Percentiles rank a stretch among this genome's conserved stretches.
These are phyloP conservation scores for Fusarium camptoceras DNA, from an alignment of 2,329 filamentous ascomycete genomes.

Conservation along the genomic window DNA sequence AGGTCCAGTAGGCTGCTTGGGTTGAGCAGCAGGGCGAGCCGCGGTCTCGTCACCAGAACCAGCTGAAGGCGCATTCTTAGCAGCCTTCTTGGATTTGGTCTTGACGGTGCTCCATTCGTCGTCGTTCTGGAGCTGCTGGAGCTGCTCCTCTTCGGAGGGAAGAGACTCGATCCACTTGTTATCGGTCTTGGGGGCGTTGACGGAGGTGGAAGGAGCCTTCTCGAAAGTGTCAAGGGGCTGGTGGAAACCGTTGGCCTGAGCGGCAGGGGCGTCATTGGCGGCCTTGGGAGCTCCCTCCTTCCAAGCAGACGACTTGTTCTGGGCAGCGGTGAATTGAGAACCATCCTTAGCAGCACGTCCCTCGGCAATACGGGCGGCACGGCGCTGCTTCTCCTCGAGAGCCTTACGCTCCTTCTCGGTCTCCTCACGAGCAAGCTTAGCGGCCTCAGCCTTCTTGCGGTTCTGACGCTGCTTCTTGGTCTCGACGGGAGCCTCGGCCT, in stretches of 20 bases:
- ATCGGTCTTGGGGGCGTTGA: conserved; percentile 51
- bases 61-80: conserved; percentile 54
- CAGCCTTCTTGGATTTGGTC: conserved; percentile 58
- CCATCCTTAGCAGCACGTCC: conserved; percentile 87
- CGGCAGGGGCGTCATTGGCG: conserved; percentile 46
- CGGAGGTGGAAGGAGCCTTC: conserved; percentile 47
- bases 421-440: conserved; percentile 79
- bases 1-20: conserved; percentile 47
- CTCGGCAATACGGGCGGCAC: conserved; percentile 82
- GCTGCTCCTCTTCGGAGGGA: conserved; percentile 72
- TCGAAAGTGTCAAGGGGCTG: conserved; percentile 71
- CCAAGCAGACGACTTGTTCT: conserved; percentile 58
- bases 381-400: conserved; percentile 84
- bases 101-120: conserved; percentile 72
- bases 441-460: conserved; percentile 85
- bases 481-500: conserved; percentile 75
- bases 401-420: conserved; percentile 82
- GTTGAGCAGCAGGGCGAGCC: conserved; percentile 47
- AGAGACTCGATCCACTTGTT: conserved; percentile 63
- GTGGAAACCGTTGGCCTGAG: conserved; percentile 52
- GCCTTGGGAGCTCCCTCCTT: conserved; percentile 52
- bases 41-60: conserved; percentile 53
- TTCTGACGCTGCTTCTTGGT: conserved; percentile 98
- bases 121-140: conserved; percentile 65
- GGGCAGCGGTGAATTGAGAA: conserved; percentile 65